A percentile compares a stretch with the other conserved stretches of the same genome.
These are phyloP conservation scores for Ogataea henricii DNA, from an alignment of 805 yeast species.

Conservation along the genomic window DNA sequence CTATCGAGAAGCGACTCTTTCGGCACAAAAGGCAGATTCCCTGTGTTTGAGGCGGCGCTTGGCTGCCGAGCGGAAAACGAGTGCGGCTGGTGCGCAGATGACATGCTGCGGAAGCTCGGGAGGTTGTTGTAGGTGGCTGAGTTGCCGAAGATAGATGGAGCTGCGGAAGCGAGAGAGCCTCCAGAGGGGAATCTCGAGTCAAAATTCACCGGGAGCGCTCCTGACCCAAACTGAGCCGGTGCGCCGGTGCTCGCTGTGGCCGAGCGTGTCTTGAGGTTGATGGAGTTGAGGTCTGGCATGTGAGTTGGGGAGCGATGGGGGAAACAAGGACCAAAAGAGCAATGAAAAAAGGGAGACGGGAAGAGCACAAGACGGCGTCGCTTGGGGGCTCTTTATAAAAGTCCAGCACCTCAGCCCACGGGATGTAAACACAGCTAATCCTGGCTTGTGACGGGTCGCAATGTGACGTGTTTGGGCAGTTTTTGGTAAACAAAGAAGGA, in stretches of 20 bases:
- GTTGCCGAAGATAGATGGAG: constrained; percentile 15
- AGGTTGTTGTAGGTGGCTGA: constrained; percentile 18
- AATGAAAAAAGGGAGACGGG: neutral
- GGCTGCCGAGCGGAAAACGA: constrained; percentile 15
- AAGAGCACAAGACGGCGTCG: neutral
- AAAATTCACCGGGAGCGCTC: constrained; percentile 6
- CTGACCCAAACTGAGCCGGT: neutral
- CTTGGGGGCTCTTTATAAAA: constrained; percentile 1
- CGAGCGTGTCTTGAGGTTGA: constrained; percentile 12
- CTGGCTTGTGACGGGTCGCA: neutral
- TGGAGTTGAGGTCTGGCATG: constrained; percentile 15
- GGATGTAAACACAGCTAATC: neutral
- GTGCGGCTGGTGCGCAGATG: constrained; percentile 9
- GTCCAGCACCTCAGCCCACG: neutral
- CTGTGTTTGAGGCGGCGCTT: constrained; percentile 10
- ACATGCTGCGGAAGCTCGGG: constrained; percentile 19
- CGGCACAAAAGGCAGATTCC: constrained; percentile 23
- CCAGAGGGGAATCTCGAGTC: constrained; percentile 17
- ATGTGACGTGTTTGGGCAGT: neutral
- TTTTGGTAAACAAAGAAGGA: neutral
- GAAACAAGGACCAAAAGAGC: neutral
- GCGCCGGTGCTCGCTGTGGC: constrained; percentile 1
- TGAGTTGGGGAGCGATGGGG: neutral
- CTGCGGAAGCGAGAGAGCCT: constrained; percentile 8
- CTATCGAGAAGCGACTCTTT: constrained; percentile 16